Evolutionary conservation across 169 alveolate genomes (phyloP).

Genomic region (Toxoplasma gondii): DNA sequence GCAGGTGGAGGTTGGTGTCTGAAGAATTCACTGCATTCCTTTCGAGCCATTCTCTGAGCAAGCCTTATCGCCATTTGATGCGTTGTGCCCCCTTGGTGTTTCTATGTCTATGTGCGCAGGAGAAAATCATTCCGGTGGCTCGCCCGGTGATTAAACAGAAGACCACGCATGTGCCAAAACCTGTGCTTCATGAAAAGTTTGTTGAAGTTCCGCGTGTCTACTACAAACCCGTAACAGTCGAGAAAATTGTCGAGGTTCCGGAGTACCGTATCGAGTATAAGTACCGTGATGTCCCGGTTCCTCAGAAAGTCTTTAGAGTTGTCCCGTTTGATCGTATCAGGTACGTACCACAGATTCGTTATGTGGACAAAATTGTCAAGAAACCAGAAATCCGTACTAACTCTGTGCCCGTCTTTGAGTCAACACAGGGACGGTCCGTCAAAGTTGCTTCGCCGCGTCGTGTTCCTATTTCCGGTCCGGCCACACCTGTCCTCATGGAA

Average conservation of each 20-base stretch:
- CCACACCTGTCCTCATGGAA: not conserved
- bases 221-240: slow-evolving; percentile 22
- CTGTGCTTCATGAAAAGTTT: slow-evolving; percentile 28
- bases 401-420: not conserved
- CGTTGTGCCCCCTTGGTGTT: not conserved
- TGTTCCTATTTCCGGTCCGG: not conserved
- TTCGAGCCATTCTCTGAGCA: too few species aligned
- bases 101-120: not conserved
- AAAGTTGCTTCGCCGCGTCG: not conserved
- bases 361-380: not conserved
- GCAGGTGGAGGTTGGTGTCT: too few species aligned
- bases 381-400: not conserved
- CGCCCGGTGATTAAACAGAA: slow-evolving; percentile 53
- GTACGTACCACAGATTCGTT: not conserved
- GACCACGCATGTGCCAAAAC: slow-evolving; percentile 1
- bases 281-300: not conserved
- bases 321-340: not conserved
- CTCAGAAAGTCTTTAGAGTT: not conserved
- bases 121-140: slow-evolving; percentile 50
- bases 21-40: too few species aligned
- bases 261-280: not conserved
- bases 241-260: slow-evolving; percentile 44
- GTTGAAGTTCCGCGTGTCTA: slow-evolving; percentile 46
- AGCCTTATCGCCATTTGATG: too few species aligned
- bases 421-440: not conserved